A percentile compares a stretch with the other conserved stretches of the same genome.
These are phyloP conservation scores for Panicum miliaceum DNA, from an alignment of 176 grass and related monocot species.

Conservation along the genomic window DNA sequence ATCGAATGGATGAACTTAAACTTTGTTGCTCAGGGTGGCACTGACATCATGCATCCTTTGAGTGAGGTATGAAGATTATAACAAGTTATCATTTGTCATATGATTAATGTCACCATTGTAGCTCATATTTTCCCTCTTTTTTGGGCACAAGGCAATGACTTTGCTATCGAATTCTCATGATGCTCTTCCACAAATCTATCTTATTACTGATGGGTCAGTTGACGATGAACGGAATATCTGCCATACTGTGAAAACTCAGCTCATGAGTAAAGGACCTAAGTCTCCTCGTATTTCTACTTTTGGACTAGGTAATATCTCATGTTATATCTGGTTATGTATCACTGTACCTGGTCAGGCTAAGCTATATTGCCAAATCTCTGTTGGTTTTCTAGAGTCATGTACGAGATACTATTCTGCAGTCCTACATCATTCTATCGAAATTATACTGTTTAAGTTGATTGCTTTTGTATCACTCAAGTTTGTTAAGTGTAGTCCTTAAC, in stretches of 20 bases:
- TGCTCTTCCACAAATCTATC: conserved; percentile 84
- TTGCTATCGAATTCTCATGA: conserved; percentile 60
- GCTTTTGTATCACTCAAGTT: conserved; percentile 28
- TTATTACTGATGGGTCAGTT: conserved; percentile 92
- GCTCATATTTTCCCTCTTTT: conserved; percentile 36
- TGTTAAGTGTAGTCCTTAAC: conserved; percentile 16
- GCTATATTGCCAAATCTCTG: background rate
- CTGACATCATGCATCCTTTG: conserved; percentile 78
- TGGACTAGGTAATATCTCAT: conserved; percentile 75
- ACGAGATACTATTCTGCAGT: conserved; percentile 4
- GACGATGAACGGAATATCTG: conserved; percentile 87
- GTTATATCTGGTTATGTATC: conserved; percentile 11
- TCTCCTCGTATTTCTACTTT: conserved; percentile 91
- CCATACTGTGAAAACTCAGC: conserved; percentile 54
- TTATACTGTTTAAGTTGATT: background rate
- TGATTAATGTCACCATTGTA: conserved; percentile 15
- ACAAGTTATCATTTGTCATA: conserved; percentile 2
- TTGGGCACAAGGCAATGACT: conserved; percentile 62
- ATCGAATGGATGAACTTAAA: conserved; percentile 72
- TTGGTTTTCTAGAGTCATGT: conserved; percentile 4
- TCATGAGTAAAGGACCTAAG: conserved; percentile 53
- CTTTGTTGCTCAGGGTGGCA: conserved; percentile 75
- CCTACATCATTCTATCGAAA: conserved; percentile 10
- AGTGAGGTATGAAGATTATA: conserved; percentile 65
- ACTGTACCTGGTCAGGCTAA: conserved; percentile 2